A percentile compares a stretch with the other conserved stretches of the same genome.
Conservation (phyloP, 2,329 filamentous ascomycete genomes). For the Claviceps cyperi region DNA sequence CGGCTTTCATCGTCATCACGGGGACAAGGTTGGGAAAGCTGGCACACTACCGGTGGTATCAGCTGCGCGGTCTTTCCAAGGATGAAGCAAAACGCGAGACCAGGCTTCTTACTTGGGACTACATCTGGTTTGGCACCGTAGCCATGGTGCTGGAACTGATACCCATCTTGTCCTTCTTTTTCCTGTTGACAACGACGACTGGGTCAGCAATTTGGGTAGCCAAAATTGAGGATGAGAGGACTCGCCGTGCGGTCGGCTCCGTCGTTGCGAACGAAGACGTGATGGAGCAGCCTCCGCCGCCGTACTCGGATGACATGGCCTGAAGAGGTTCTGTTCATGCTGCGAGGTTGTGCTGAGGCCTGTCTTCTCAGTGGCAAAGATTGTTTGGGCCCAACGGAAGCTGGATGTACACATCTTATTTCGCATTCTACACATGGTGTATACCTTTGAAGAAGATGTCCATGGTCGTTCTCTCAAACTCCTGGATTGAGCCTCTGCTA, state of each 20-base stretch:
- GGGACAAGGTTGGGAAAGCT: conserved; percentile 79
- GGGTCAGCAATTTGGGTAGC: conserved; percentile 80
- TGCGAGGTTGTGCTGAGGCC: neutral
- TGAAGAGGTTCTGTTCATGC: neutral
- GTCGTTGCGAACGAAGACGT: conserved; percentile 7
- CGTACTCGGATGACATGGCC: conserved; percentile 15
- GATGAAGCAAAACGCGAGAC: conserved; percentile 61
- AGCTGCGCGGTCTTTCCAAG: conserved; percentile 59
- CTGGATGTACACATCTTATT: neutral
- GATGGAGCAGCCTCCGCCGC: conserved; percentile 11
- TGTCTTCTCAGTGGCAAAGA: neutral
- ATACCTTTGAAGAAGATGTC: neutral
- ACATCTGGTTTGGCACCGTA: conserved; percentile 84
- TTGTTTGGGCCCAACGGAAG: neutral
- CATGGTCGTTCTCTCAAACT: neutral
- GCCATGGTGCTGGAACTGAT: conserved; percentile 78
- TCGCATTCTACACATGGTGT: neutral
- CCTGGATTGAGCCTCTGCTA: neutral
- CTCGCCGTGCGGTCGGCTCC: conserved; percentile 7
- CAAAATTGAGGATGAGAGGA: conserved; percentile 51
- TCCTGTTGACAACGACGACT: conserved; percentile 72
- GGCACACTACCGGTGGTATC: conserved; percentile 82
- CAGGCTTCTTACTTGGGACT: conserved; percentile 57
- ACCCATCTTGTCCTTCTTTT: conserved; percentile 84
- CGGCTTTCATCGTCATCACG: conserved; percentile 75